Base-by-base conservation (phyloP, 2,329 filamentous ascomycete species). In the Clathrospora elynae region DNA sequence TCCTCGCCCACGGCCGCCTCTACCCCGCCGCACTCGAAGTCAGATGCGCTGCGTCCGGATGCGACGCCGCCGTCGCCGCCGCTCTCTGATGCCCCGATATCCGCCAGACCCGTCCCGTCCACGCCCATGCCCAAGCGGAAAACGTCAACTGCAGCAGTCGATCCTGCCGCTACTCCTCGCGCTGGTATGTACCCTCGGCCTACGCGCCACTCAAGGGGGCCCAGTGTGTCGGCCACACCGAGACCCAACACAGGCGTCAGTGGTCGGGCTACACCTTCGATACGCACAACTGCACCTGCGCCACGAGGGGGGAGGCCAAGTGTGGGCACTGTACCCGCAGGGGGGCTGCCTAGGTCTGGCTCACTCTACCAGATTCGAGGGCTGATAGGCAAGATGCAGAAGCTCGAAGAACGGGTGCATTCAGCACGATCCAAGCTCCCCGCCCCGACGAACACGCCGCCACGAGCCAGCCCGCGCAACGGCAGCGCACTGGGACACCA, bases 341-440 rank as follows among this genome's bases (percentile, higher is more conserved):
- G 59, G 39, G 67, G 69, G 18, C 62, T 84, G 39, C 78, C 81
- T 30, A 76, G 80, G 48, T 84, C 83, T 19, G 79, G 81, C 51
- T 97, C 93, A 2, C 82, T 99, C 35, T 87, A 88, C 55, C 93
- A 99, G 68, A 95, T 99, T 62, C 89, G 92, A 53, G 87, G 86
- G 19, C 84, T 99, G 53, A 96, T 95, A 45, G 91, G 90, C 18
- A 93, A 97, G 73, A 96, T 97, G 90, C 90, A 96, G 71, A 88
- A 90, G 56, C 84, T 99, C 49, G 93, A 97, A 70, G 89, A 93
- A 51, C 83, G 93, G 30, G 92, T 99, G 7, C 90, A 97, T 49
- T 90, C 86, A 16, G 93, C 87, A 12, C 85, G 90, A 57, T 96
- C 92, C 25, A 96, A 93, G 71, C 81, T 99, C 13, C 93, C 93